These are phyloP conservation scores for Sclerotinia spermophila DNA, from an alignment of 2,329 filamentous ascomycete genomes.

Conservation along the genomic window DNA sequence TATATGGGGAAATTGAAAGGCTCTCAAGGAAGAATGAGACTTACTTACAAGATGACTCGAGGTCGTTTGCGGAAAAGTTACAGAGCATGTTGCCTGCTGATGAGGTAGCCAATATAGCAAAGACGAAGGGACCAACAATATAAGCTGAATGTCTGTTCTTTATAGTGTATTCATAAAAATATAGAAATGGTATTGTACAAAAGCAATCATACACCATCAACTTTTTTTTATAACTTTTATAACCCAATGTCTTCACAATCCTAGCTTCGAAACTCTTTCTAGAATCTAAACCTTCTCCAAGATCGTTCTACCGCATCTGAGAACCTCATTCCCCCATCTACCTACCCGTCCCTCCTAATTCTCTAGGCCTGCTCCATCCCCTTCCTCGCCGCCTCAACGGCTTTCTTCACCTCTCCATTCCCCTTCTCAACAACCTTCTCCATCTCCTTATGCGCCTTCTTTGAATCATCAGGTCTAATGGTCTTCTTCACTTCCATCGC, in stretches of 20 bases:
- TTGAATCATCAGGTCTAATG: constrained; percentile 40
- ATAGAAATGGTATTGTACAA: constrained; percentile 24
- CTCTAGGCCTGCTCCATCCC: constrained; percentile 34
- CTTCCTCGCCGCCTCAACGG: constrained; percentile 39
- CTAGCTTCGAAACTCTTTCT: not conserved
- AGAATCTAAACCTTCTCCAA: not conserved
- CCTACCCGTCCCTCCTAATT: not conserved
- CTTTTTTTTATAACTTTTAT: constrained; percentile 1
- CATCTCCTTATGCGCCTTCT: constrained; percentile 40
- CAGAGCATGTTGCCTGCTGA: constrained; percentile 28
- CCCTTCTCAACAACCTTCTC: constrained; percentile 40
- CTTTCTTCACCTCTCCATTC: constrained; percentile 37
- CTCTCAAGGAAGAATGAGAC: constrained; percentile 35
- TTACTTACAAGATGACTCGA: constrained; percentile 32
- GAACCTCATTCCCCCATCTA: not conserved
- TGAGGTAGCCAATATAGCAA: not conserved
- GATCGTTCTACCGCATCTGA: not conserved
- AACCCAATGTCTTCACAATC: not conserved
- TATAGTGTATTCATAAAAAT: constrained; percentile 18
- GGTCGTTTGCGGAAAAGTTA: constrained; percentile 34
- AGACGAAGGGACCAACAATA: constrained; percentile 5
- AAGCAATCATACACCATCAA: constrained; percentile 15
- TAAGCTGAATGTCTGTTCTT: constrained; percentile 16
- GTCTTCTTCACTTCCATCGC: constrained; percentile 37
- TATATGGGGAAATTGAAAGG: constrained; percentile 28